Base-by-base conservation (phyloP, 164 flowering plant species). In the Magnolia changhungtana region DNA sequence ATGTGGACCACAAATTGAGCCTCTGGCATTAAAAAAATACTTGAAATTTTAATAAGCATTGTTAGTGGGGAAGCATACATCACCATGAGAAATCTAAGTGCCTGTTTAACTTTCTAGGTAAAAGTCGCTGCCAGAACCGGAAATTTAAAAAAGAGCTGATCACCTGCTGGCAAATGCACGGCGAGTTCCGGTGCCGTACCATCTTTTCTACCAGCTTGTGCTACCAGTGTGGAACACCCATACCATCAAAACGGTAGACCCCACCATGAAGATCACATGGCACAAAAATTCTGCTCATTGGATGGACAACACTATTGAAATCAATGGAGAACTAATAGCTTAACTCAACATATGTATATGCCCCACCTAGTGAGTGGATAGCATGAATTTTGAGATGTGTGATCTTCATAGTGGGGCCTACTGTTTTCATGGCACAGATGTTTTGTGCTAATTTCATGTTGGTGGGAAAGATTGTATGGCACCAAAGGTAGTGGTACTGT, bases 41-140 rank as follows among this genome's bases (percentile, higher is more conserved):
- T n/a, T 58, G 66, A 59, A 65, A n/a, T 21, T 72, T 75, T 58
- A 72, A n/a, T 67, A 52, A n/a, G 23, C 65, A 23, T 59, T 29
- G 74, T 59, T 75, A 80, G 78, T 79, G 84, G 82, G 50, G 81
- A 81, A 78, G 81, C 80, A 78, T 75, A 74, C 80, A 78, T 77
- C 81, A 82, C 67, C 81, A 70, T 74, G 75, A 63, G 65, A 79
- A 75, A 71, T 27, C 21, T 61, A 27, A 51, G 74, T 51, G 68
- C 74, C 66, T 77, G 72, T 71, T 74, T 67, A 58, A 16, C 78
- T 69, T 80, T 78, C 66, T 72, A 69, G 77, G 74, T 21, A 58
- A 52, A 21, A 24, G 72, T 63, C 75, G 50, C 27, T 7, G 23
- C 59, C 50, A 63, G 76, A 61, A 73, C 71, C 31, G 10, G 31